phyloP scores from a whole-genome alignment of 306 rosid species.

The Geum urbanum region DNA sequence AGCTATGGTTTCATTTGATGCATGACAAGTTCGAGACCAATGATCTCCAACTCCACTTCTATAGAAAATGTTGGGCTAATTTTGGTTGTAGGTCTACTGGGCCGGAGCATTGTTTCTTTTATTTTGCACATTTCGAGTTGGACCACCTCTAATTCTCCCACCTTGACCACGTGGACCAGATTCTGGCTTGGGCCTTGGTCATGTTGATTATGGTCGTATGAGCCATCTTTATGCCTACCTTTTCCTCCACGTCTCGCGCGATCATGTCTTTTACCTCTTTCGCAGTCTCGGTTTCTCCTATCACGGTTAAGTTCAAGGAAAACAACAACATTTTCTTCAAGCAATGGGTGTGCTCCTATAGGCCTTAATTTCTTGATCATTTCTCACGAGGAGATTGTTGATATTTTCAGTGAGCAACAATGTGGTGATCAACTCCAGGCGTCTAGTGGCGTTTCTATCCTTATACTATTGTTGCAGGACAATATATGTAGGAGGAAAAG shows the following conservation, averaged over 20 bases:
- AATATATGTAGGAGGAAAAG: not conserved
- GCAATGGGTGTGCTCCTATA: not conserved
- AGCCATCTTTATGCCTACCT: not conserved
- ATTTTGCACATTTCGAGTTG: not conserved
- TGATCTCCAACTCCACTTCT: not conserved
- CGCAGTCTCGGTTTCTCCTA: not conserved
- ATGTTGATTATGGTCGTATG: not conserved
- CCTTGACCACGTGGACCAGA: too few species aligned
- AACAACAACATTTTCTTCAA: not conserved
- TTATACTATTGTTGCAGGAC: not conserved
- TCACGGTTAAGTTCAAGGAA: not conserved
- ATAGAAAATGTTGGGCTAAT: not conserved
- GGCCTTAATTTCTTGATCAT: not conserved
- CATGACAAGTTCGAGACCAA: not conserved
- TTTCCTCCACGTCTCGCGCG: too few species aligned
- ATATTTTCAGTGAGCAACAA: not conserved
- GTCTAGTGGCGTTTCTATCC: not conserved
- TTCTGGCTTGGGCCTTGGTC: not conserved
- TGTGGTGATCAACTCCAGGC: not conserved
- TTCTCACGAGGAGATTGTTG: not conserved
- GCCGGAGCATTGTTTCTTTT: too few species aligned
- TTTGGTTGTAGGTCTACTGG: not conserved
- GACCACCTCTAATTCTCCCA: not conserved
- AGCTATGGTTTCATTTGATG: not conserved
- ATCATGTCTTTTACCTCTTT: too few species aligned